phyloP scores from a whole-genome alignment of 371 early-diverging fungal species.

The Mucor mucedo region DNA sequence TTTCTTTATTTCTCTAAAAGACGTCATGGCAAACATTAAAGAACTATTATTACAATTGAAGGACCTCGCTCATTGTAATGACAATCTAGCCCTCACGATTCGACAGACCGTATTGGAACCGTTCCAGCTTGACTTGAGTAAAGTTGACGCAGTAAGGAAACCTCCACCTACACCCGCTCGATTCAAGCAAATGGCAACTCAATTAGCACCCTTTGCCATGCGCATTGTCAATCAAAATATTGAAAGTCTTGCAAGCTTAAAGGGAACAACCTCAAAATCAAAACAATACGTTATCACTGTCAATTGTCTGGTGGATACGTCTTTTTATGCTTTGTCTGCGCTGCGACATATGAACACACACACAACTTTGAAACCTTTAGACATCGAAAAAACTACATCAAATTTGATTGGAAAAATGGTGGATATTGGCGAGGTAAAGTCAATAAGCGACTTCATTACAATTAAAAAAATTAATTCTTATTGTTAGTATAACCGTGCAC shows the following conservation, averaged over 20 bases:
- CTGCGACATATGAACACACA: slow-evolving; percentile 43
- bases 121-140: slow-evolving; percentile 34
- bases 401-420: slow-evolving; percentile 52
- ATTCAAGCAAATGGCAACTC: slow-evolving; percentile 32
- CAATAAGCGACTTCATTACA: not conserved
- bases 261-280: slow-evolving; percentile 1
- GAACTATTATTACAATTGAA: slow-evolving; percentile 13
- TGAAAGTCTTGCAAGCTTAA: slow-evolving; percentile 27
- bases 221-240: slow-evolving; percentile 49
- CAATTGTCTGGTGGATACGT: slow-evolving; percentile 45
- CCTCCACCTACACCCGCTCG: slow-evolving; percentile 32
- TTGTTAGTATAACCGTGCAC: slow-evolving; percentile 41
- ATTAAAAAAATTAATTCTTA: not conserved
- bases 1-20: not conserved
- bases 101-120: slow-evolving; percentile 41
- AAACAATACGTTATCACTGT: slow-evolving; percentile 21
- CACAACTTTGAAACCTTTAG: slow-evolving; percentile 38
- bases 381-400: slow-evolving; percentile 51
- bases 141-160: slow-evolving; percentile 18
- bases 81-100: slow-evolving; percentile 29
- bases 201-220: slow-evolving; percentile 43
- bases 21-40: slow-evolving; percentile 19
- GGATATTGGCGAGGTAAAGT: slow-evolving; percentile 45
- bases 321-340: slow-evolving; percentile 41
- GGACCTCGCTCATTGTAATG: slow-evolving; percentile 33